These are phyloP conservation scores for Linnemannia exigua DNA, from an alignment of 192 early-diverging fungal genomes.

Conservation along the genomic window DNA sequence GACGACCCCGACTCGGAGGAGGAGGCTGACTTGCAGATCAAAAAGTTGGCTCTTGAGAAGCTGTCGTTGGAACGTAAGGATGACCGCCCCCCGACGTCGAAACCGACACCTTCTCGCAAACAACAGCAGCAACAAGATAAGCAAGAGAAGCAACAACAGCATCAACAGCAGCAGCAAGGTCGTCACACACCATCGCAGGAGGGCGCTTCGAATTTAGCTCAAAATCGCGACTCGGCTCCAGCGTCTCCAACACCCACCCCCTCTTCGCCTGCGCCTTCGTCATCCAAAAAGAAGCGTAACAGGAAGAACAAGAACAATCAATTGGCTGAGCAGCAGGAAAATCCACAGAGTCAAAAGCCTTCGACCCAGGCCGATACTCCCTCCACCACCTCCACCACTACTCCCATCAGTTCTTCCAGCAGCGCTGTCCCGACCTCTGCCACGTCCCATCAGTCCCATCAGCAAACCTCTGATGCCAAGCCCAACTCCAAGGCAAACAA, in stretches of 20 bases:
- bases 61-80: conserved; percentile 47
- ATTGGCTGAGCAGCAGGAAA: conserved; percentile 15
- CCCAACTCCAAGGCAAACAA: conserved; percentile 28
- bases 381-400: background rate
- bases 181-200: conserved; percentile 22
- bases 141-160: conserved; percentile 4
- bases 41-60: conserved; percentile 46
- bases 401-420: background rate
- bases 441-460: conserved; percentile 8
- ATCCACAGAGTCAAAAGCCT: conserved; percentile 18
- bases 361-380: background rate
- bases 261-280: conserved; percentile 22
- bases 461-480: conserved; percentile 14
- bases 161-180: conserved; percentile 14
- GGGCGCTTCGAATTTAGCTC: conserved; percentile 3
- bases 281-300: conserved; percentile 41
- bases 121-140: conserved; percentile 18
- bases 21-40: conserved; percentile 52
- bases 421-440: conserved; percentile 1
- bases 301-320: conserved; percentile 26
- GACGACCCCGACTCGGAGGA: conserved; percentile 51
- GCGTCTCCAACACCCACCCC: conserved; percentile 44
- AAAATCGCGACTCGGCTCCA: conserved; percentile 43
- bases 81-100: background rate
- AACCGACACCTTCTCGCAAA: conserved; percentile 26